A percentile compares a stretch with the other conserved stretches of the same genome.
These are phyloP conservation scores for Hymenoscyphus albidus DNA, from an alignment of 2,329 filamentous ascomycete species.

Conservation along the genomic window DNA sequence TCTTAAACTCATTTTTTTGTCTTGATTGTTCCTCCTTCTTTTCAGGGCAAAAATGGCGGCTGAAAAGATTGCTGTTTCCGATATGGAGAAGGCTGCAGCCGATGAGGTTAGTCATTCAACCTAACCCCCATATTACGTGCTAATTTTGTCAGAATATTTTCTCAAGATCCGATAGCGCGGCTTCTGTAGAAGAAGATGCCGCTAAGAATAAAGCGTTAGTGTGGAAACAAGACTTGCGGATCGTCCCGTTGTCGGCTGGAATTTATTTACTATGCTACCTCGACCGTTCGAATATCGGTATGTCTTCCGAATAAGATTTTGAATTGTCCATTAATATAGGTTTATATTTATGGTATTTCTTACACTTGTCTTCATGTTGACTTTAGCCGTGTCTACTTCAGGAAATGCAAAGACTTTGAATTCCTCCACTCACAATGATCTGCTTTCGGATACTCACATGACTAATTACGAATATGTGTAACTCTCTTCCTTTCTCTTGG, in stretches of 20 bases:
- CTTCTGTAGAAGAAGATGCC: slow-evolving; percentile 5
- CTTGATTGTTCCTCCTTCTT: neutral
- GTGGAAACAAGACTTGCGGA: slow-evolving; percentile 58
- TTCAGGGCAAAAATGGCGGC: neutral
- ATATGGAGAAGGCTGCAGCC: neutral
- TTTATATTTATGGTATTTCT: too few species aligned
- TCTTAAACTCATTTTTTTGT: neutral
- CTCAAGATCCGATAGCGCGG: neutral
- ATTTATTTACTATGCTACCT: slow-evolving; percentile 68
- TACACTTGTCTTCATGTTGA: neutral
- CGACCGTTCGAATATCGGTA: slow-evolving; percentile 64
- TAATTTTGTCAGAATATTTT: neutral
- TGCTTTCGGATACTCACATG: slow-evolving; percentile 60
- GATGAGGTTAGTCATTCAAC: neutral
- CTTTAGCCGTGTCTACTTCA: slow-evolving; percentile 6
- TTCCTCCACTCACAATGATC: slow-evolving; percentile 53
- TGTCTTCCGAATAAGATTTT: neutral
- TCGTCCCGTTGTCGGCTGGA: slow-evolving; percentile 58
- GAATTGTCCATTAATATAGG: too few species aligned
- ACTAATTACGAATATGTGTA: slow-evolving; percentile 57
- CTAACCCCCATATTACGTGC: neutral
- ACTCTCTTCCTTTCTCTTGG: slow-evolving; percentile 5
- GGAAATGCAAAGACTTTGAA: slow-evolving; percentile 64
- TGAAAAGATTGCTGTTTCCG: neutral
- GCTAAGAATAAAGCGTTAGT: slow-evolving; percentile 41